A percentile compares a stretch with the other conserved stretches of the same genome.
These are phyloP conservation scores for Pneumocystis jirovecii DNA, from an alignment of 1,139 yeast species.

Conservation along the genomic window DNA sequence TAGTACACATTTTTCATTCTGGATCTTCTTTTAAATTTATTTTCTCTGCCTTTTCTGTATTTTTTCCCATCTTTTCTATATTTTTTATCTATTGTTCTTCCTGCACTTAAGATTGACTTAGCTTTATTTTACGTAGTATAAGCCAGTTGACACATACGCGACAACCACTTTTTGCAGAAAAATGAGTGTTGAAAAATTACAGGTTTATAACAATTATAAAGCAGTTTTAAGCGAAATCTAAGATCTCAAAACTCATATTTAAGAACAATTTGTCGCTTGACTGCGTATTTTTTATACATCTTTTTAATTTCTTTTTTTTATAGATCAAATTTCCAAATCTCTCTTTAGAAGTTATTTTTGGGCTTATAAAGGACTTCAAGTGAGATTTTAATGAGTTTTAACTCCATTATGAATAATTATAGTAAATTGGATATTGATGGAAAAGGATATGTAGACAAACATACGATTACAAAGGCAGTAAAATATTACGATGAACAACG, in stretches of 20 bases:
- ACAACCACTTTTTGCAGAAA: not conserved
- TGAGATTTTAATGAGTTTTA: constrained; percentile 14
- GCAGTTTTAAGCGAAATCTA: not conserved
- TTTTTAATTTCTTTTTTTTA: not conserved
- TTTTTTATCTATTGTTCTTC: not conserved
- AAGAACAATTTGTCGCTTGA: not conserved
- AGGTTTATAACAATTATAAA: not conserved
- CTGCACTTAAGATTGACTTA: not conserved
- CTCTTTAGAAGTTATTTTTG: constrained; percentile 73
- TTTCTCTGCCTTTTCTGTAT: not conserved
- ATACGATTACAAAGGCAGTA: constrained; percentile 70
- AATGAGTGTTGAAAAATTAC: not conserved
- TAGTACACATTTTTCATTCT: too few species aligned
- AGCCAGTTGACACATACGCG: not conserved
- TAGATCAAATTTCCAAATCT: constrained; percentile 73
- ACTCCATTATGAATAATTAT: constrained; percentile 16
- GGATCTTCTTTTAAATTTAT: not conserved
- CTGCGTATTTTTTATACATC: not conserved
- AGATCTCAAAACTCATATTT: not conserved
- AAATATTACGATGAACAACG: constrained; percentile 58
- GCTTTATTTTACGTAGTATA: not conserved
- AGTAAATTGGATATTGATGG: constrained; percentile 75
- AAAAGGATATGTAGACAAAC: constrained; percentile 91
- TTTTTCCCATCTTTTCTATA: not conserved
- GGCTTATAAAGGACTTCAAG: constrained; percentile 62